Evolutionary conservation across 2,329 filamentous ascomycete genomes (phyloP), one percentile per base, ranked within the genome.

Genomic region (Immersiporthe knoxdaviesiana): DNA sequence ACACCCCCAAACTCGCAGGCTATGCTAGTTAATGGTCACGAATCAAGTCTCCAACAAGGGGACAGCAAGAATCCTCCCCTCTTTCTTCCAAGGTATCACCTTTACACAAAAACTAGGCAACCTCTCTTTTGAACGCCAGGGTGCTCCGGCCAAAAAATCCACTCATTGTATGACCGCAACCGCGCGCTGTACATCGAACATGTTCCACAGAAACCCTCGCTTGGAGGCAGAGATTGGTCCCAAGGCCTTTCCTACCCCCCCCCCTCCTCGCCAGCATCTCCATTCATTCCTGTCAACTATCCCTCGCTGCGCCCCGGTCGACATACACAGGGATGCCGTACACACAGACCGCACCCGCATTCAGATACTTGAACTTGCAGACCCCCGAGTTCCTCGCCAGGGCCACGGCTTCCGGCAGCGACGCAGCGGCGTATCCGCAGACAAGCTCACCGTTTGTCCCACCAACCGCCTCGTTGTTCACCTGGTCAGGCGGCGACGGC

Each of bases 241-340:
- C n/a, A n/a, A 16, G 24, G 35, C n/a, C n/a, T 2, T 7, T 39
- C 58, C 21, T 11, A 7, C 11, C 11, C 37, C 37, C 37, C 37
- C 37, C 32, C 47, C 24, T 41, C 16, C 61, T 18, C 35, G n/a
- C 18, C 61, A 35, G 4, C 21, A 60, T 8, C 63, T 54, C 32
- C 59, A n/a, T n/a, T 47, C 30, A 60, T 37, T 65, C 37, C 37
- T 30, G 35, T 35, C 35, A 21, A 30, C 59, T 21, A 21, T n/a
- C 37, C 5, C 27, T 59, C 56, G 27, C 50, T 59, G 18, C n/a
- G n/a, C 59, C 39, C 27, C 70, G 67, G 62, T 79, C 81, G 73
- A 97, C 84, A 80, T 94, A 97, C 72, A 97, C 93, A 39, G 96
- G 96, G 77, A 99, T 91, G 21, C 96, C 96, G 82, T 98, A 99